Evolutionary conservation across 345 rosid species (phyloP).

Genomic region (Syzygium oleosum): DNA sequence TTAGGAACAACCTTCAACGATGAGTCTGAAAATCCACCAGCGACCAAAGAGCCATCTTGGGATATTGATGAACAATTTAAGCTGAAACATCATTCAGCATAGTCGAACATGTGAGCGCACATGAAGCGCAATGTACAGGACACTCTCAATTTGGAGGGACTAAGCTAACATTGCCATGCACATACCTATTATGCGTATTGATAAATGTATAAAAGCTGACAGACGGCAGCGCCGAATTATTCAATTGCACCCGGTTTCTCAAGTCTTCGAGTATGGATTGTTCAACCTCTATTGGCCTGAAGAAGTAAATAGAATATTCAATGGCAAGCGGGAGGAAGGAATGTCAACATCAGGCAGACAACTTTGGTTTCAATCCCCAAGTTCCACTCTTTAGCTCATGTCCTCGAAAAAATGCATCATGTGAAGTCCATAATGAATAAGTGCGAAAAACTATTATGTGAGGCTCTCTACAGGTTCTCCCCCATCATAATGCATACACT

Average conservation of each 20-base stretch:
- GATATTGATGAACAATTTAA: conserved; percentile 88
- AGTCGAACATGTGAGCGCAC: background rate
- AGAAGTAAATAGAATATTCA: background rate
- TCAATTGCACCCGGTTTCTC: conserved; percentile 90
- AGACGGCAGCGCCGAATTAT: conserved; percentile 72
- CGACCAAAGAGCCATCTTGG: conserved; percentile 96
- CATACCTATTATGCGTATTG: conserved; percentile 86
- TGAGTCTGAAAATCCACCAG: conserved; percentile 96
- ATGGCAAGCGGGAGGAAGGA: background rate
- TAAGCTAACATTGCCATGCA: background rate
- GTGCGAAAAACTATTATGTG: background rate
- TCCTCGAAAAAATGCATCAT: background rate
- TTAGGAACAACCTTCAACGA: conserved; percentile 59
- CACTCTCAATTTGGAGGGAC: background rate
- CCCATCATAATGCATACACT: background rate
- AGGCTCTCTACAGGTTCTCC: background rate
- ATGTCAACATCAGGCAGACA: background rate
- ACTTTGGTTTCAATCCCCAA: background rate
- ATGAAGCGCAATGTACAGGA: background rate
- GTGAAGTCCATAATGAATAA: background rate
- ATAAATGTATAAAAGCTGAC: conserved; percentile 91
- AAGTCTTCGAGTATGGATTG: conserved; percentile 92
- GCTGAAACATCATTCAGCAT: conserved; percentile 21
- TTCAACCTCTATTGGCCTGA: conserved; percentile 81
- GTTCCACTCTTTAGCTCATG: background rate